A percentile compares a stretch with the other conserved stretches of the same genome.
Evolutionary conservation across 805 yeast genomes (phyloP).

Genomic region (Ogataea naganishii): DNA sequence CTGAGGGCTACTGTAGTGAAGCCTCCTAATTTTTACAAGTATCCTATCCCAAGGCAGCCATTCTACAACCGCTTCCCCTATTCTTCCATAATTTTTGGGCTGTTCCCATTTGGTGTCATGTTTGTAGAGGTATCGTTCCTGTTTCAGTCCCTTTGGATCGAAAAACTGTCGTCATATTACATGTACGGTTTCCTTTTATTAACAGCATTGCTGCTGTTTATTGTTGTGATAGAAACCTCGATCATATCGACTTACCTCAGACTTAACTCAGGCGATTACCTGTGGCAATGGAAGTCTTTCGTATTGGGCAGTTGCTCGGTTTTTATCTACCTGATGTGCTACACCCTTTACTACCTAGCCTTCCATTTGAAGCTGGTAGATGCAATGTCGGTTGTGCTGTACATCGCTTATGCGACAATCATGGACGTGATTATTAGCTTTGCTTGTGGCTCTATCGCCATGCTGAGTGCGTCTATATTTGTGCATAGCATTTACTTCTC

Average conservation of each 20-base stretch:
- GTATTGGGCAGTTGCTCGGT: slow-evolving; percentile 58
- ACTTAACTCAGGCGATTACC: slow-evolving; percentile 36
- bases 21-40: slow-evolving; percentile 5
- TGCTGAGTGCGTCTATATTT: slow-evolving; percentile 57
- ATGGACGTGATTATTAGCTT: slow-evolving; percentile 55
- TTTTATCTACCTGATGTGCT: slow-evolving; percentile 61
- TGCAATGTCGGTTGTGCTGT: slow-evolving; percentile 57
- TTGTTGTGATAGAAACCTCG: slow-evolving; percentile 64
- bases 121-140: slow-evolving; percentile 69
- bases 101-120: slow-evolving; percentile 73
- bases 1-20: slow-evolving; percentile 1
- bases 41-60: slow-evolving; percentile 29
- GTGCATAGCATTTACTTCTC: slow-evolving; percentile 54
- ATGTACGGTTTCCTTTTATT: slow-evolving; percentile 70
- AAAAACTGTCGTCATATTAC: slow-evolving; percentile 69
- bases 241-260: slow-evolving; percentile 60
- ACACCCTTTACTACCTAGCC: slow-evolving; percentile 59
- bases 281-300: slow-evolving; percentile 85
- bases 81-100: slow-evolving; percentile 46
- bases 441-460: slow-evolving; percentile 70
- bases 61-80: slow-evolving; percentile 21
- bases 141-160: slow-evolving; percentile 72
- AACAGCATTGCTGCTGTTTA: slow-evolving; percentile 47
- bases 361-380: slow-evolving; percentile 53
- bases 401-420: slow-evolving; percentile 63